A percentile compares a stretch with the other conserved stretches of the same genome.
phyloP scores from a whole-genome alignment of 1,284 basidiomycete genomes.

The Austropuccinia psidii region DNA sequence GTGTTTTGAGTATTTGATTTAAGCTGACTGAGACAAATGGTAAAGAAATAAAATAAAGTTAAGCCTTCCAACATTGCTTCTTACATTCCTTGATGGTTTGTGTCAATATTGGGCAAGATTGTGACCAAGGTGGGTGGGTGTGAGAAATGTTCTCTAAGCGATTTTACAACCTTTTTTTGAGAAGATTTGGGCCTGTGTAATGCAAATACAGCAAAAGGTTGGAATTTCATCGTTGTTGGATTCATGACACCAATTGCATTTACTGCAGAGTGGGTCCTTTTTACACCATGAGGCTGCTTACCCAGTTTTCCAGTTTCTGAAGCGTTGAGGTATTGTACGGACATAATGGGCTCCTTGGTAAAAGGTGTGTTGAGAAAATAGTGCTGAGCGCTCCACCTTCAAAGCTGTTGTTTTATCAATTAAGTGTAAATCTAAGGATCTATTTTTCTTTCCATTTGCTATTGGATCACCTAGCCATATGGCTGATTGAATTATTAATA shows the following conservation, averaged over 20 bases:
- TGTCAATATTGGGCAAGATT: not conserved
- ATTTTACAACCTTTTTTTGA: not conserved
- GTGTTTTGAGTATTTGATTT: too few species aligned
- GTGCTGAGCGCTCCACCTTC: not conserved
- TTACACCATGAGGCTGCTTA: not conserved
- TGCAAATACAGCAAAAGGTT: not conserved
- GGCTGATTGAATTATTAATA: not conserved
- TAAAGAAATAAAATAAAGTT: not conserved
- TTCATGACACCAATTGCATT: not conserved
- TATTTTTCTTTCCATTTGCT: not conserved
- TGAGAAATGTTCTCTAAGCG: not conserved
- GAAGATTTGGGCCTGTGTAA: not conserved
- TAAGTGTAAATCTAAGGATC: not conserved
- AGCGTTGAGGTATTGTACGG: not conserved
- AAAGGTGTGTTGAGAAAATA: not conserved
- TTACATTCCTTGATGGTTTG: not conserved
- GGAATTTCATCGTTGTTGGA: not conserved
- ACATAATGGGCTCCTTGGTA: not conserved
- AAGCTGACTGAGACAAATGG: too few species aligned
- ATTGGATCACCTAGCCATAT: not conserved
- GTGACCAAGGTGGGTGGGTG: not conserved
- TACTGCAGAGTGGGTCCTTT: not conserved
- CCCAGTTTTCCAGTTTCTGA: not conserved
- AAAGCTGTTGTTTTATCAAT: not conserved
- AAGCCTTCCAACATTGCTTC: not conserved